Base-by-base conservation (phyloP, 1,284 basidiomycete genomes). In the Ceratobasidium sp. region DNA sequence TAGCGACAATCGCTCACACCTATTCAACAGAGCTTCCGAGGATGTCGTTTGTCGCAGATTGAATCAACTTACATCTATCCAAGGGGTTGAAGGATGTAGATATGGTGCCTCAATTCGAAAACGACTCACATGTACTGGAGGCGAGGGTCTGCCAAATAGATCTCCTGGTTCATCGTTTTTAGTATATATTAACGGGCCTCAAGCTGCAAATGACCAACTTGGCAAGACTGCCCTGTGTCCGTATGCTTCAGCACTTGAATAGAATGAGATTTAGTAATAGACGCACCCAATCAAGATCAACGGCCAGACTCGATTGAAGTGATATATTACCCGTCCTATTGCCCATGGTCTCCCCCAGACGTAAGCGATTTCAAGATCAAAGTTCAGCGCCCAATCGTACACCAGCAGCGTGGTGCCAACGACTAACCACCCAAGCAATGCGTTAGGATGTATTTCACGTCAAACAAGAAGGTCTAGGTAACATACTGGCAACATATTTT, bases 271-370 rank as follows among this genome's bases (percentile, higher is more conserved):
- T 28, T 9, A 48, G 48, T 34, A 36, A 36, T 43, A 46, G 3
- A 10, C 43, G 2, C 46, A 65, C 62, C 62, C 62, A 16, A 65
- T 32, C 2, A 65, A 32, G 5, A 65, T 36, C 8, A 52, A 14
- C 4, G 62, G 62, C 34, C 48, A 53, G 28, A 41, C 23, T 21
- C 62, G 62, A 23, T 67, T 67, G 21, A 67, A 53, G 28, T 67
- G 50, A 41, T 67, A 67, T 3, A 67, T n/a, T 12, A 55, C 36
- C 2, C 62, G 62, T 6, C 32, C 62, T 12, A 55, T 23, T 16
- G 62, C 36, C 62, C 48, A 67, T 16, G 21, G 32, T 16, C 34
- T 53, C 3, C 26, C 12, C 62, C 62, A 67, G 5, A 52, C 43
- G 28, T 67, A 67, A 23, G 32, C 50, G 26, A 55, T 18, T 16